phyloP scores from a whole-genome alignment of 768 basidiomycete species.

The Rhizopogon vinicolor region DNA sequence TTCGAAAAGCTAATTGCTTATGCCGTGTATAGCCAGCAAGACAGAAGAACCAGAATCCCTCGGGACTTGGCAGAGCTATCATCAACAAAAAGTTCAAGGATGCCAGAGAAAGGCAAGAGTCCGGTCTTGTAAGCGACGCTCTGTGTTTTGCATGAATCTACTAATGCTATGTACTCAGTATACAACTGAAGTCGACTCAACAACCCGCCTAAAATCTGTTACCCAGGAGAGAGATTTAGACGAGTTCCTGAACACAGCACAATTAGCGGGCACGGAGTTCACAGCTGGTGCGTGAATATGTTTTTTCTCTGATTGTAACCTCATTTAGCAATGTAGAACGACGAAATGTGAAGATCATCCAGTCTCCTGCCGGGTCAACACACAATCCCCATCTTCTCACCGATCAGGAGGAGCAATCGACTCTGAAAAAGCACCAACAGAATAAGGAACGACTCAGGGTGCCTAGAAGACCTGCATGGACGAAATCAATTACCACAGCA shows the following conservation, averaged over 20 bases:
- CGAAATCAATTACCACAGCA: slow-evolving; percentile 64
- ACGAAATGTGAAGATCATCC: slow-evolving; percentile 75
- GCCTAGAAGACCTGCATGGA: slow-evolving; percentile 90
- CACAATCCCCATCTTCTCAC: slow-evolving; percentile 87
- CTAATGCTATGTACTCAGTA: slow-evolving; percentile 42
- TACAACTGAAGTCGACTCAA: slow-evolving; percentile 66
- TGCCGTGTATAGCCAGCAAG: slow-evolving; percentile 45
- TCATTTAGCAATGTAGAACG: slow-evolving; percentile 45
- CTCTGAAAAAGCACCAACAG: slow-evolving; percentile 67
- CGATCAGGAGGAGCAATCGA: slow-evolving; percentile 74
- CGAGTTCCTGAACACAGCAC: slow-evolving; percentile 93
- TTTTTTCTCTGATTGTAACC: neutral
- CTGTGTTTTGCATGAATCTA: neutral
- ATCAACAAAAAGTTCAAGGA: slow-evolving; percentile 76
- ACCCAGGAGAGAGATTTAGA: slow-evolving; percentile 96
- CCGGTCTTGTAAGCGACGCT: slow-evolving; percentile 55
- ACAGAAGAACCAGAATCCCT: slow-evolving; percentile 58
- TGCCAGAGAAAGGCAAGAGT: slow-evolving; percentile 29
- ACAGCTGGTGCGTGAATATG: slow-evolving; percentile 67
- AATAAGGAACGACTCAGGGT: slow-evolving; percentile 77
- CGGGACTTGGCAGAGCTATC: slow-evolving; percentile 91
- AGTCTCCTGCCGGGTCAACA: slow-evolving; percentile 40
- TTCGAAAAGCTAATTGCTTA: neutral
- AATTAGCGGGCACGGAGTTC: slow-evolving; percentile 93
- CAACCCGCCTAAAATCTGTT: slow-evolving; percentile 76